Percentiles rank a stretch among this genome's conserved stretches.
Conservation (phyloP, 78 protist species). For the Emiliania huxleyi region DNA sequence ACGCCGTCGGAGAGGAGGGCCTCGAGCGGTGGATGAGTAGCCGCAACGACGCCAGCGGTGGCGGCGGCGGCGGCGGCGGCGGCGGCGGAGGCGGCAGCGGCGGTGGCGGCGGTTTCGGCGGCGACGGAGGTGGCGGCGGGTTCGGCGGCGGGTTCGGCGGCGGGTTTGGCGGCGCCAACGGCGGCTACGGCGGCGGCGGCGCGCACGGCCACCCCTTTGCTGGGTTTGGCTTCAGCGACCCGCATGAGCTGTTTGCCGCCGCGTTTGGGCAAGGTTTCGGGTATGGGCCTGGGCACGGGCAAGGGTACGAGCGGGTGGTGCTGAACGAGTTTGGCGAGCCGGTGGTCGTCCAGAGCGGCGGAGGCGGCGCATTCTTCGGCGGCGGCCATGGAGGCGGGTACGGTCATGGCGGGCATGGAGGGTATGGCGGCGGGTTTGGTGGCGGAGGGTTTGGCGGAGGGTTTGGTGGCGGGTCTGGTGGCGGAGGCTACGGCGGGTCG, state of each 20-base stretch:
- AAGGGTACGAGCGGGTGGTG: too few relatives aligned
- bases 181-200: background rate
- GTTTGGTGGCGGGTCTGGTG: background rate
- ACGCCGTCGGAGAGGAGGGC: slow-evolving; percentile 86
- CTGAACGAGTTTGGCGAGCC: background rate
- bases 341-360: background rate
- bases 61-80: too few relatives aligned
- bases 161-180: background rate
- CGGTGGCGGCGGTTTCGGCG: too few relatives aligned
- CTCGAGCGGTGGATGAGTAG: too few relatives aligned
- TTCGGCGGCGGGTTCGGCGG: background rate
- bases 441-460: background rate
- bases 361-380: background rate
- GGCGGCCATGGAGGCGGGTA: background rate
- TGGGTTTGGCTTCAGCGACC: background rate
- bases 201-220: too few relatives aligned
- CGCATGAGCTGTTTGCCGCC: background rate
- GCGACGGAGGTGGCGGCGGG: too few relatives aligned
- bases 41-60: background rate
- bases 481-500: background rate
- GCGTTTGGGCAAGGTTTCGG: too few relatives aligned
- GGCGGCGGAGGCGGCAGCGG: too few relatives aligned
- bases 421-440: too few relatives aligned
- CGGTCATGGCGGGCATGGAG: background rate
- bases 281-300: too few relatives aligned